Base-by-base conservation (phyloP, 306 rosid genomes). In the Castanea crenata region DNA sequence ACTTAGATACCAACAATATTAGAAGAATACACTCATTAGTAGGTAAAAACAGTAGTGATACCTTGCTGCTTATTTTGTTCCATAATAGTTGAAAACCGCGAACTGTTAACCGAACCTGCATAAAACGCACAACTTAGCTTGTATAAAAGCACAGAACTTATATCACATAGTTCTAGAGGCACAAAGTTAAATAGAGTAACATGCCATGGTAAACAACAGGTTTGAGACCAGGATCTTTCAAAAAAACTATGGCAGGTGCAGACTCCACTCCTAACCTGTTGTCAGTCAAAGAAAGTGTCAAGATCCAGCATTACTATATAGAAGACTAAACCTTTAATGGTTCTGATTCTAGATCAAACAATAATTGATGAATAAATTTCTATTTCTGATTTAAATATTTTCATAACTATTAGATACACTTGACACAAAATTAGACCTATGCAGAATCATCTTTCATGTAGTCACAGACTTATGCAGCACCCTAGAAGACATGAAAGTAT, bases 171-270 rank as follows among this genome's bases (percentile, higher is more conserved):
- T 65, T 74, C 44, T 58, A 51, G 15, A 59, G 73, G 73, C 20
- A 21, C 68, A 3, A 71, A 62, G 57, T 76, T 21, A 82, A 44
- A 79, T 41, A 77, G 70, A 75, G 79, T 44, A 72, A 63, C 81
- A 13, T 84, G 84, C 97, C 99, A 78, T 95, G 94, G 83, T 90
- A 80, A 79, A 95, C 93, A 82, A 92, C 77, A 81, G 98, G 96
- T 79, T 92, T 90, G 85, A 88, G 85, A 76, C 98, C 99, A 32
- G 98, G 97, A 85, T 90, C 99, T 89, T 92, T 95, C 83, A 95
- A 82, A 88, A 95, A 83, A 77, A 92, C 94, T 71, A 91, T 76
- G 58, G 99, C 94, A 67, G 98, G 97, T 31, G 98, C 99, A 44
- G 92, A 86, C 81, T 95, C 97, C 83, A 92, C 97, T 79, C 84